These are phyloP conservation scores for Suillus bovinus DNA, from an alignment of 768 basidiomycete genomes.

Conservation along the genomic window DNA sequence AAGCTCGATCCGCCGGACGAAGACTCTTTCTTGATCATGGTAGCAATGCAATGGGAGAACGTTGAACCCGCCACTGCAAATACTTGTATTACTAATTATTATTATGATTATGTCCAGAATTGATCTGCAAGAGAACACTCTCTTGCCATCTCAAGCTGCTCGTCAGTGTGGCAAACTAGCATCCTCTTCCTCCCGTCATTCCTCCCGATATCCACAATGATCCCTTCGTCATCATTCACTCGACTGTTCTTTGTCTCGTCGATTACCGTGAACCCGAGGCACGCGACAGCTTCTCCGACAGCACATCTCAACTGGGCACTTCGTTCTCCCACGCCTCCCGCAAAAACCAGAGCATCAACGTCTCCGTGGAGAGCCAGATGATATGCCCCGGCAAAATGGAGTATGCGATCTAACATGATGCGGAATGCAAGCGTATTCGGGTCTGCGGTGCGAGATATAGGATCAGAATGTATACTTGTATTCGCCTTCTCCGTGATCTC, in stretches of 20 bases:
- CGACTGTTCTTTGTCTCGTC: slow-evolving; percentile 47
- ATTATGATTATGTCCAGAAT: too few relatives aligned
- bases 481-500: slow-evolving; percentile 54
- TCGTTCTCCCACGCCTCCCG: slow-evolving; percentile 87
- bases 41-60: neutral
- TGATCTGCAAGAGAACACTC: slow-evolving; percentile 31
- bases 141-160: slow-evolving; percentile 55
- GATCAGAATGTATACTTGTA: slow-evolving; percentile 18
- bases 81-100: too few relatives aligned
- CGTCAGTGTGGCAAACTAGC: slow-evolving; percentile 67
- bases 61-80: too few relatives aligned
- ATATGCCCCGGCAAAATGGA: slow-evolving; percentile 74
- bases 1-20: neutral
- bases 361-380: slow-evolving; percentile 65
- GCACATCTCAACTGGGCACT: slow-evolving; percentile 59
- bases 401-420: slow-evolving; percentile 75
- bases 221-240: slow-evolving; percentile 37
- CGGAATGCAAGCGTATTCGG: slow-evolving; percentile 66
- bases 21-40: neutral
- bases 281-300: slow-evolving; percentile 52
- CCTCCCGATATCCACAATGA: slow-evolving; percentile 49
- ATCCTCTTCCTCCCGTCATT: slow-evolving; percentile 34
- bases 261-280: slow-evolving; percentile 61
- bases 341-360: slow-evolving; percentile 82
- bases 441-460: slow-evolving; percentile 26